Evolutionary conservation across 202 grass and related monocot genomes (phyloP), one percentile per base, ranked within the genome.

Genomic region (Panicum virgatum): DNA sequence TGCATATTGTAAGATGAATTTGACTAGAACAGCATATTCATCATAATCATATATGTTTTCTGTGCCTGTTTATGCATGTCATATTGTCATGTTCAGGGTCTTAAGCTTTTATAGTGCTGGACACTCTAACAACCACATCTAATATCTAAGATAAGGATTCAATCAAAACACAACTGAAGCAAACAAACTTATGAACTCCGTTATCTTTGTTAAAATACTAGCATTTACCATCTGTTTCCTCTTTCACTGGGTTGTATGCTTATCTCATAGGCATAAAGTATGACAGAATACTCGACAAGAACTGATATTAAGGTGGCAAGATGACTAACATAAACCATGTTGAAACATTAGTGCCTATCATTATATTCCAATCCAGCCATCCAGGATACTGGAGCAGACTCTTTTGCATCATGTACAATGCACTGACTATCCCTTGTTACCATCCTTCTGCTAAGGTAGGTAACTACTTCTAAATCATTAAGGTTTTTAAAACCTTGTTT

Each of bases 401-500:
- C n/a, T 16, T 40, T 40, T 78, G 30, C 50, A 73, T 67, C n/a
- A 59, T 71, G 3, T 57, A 45, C 43, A 59, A 29, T 81, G 39
- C 12, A 23, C 43, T 53, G 2, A 50, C 15, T 58, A 47, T 62
- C 8, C 56, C 32, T 62, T 76, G 18, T 60, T 67, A 5, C 50
- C 22, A 73, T 82, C 58, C 26, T 80, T 84, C 0, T 80, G 5
- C 9, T 82, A 72, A 79, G 27, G 56, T 76, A 85, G 29, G 7
- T 50, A 58, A 60, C 23, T 65, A 48, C 65, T 67, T 84, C 19
- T 76, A 80, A 73, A 66, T n/a, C 6, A 58, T 20, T 20, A 43
- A 50, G 36, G 81, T 56, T 81, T 61, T 83, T 14, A 69, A 69
- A 84, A 56, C 73, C 27, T 19, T 83, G 9, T n/a, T 63, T 43